Evolutionary conservation across 345 rosid species (phyloP), one percentile per base, ranked within the genome.

Genomic region (Ailanthus altissimus): DNA sequence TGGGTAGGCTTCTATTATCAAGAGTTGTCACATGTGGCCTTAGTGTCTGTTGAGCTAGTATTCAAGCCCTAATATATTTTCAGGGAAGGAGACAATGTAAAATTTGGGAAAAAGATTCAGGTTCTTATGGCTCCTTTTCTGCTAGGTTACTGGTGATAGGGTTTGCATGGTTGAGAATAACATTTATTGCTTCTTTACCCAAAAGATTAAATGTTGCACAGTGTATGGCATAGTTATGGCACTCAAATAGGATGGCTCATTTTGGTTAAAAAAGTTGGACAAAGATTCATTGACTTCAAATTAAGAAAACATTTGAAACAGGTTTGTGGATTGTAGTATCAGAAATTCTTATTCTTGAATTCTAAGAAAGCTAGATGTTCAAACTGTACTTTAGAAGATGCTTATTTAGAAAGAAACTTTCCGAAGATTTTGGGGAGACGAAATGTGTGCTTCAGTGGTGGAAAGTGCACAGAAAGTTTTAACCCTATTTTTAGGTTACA

Each of bases 211-310:
- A 45, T 60, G 15, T 61, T 45, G 26, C 16, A 46, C 9, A 28
- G 16, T 46, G 0, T 6, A 61, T 46, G 18, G n/a, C 3, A 59
- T 28, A 73, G n/a, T 20, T n/a, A 10, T 20, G 10, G 46, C 14
- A 60, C 28, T 49, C 11, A 20, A 51, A 47, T 20, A 28, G 25
- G 54, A 74, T 28, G 56, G 16, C 26, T 21, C 49, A 53, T 63
- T n/a, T 23, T 75, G 18, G 63, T 4, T 32, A 49, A 38, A 46
- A 7, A 38, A 9, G 54, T 18, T 65, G 16, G 51, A 13, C 36
- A 59, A 60, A 72, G 28, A 20, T 59, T 73, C 56, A 59, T 63
- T 13, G 38, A 42, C 36, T 14, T 60, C 42, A 74, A 64, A 38
- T 14, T 21, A 40, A 64, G 40, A 13, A 36, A 75, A 53, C 50